These are phyloP conservation scores for Cicer chorassanicum DNA, from an alignment of 306 rosid species.

Conservation along the genomic window DNA sequence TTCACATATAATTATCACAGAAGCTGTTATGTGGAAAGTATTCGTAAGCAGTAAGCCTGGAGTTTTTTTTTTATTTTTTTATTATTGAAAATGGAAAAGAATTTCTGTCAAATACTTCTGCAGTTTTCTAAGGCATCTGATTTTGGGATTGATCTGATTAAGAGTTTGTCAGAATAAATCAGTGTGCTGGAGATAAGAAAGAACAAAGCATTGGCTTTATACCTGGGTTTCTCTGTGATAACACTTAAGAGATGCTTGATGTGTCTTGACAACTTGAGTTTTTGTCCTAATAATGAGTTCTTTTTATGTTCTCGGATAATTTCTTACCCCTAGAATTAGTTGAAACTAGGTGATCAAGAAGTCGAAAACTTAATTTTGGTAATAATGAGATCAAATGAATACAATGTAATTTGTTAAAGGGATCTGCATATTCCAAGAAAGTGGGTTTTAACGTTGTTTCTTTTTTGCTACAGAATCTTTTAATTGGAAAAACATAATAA, in stretches of 20 bases:
- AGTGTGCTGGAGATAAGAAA: constrained; percentile 23
- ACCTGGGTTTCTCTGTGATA: constrained; percentile 28
- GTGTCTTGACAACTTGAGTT: background rate
- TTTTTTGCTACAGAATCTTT: background rate
- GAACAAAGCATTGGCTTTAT: constrained; percentile 16
- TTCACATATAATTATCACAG: background rate
- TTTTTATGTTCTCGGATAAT: background rate
- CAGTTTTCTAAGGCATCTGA: constrained; percentile 15
- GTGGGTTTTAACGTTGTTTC: background rate
- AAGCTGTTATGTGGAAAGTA: constrained; percentile 9
- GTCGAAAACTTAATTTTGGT: constrained; percentile 6
- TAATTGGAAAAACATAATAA: background rate
- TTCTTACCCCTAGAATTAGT: constrained; percentile 13
- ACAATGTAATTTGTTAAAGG: constrained; percentile 18
- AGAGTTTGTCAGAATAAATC: background rate
- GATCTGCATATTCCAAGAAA: constrained; percentile 26
- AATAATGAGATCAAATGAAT: constrained; percentile 5
- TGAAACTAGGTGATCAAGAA: constrained; percentile 2
- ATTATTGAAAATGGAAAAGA: background rate
- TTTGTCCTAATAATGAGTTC: background rate
- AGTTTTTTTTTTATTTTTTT: background rate
- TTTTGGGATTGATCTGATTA: constrained; percentile 28
- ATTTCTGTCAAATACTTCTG: constrained; percentile 11
- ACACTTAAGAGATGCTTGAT: background rate
- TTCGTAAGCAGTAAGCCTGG: background rate